Percentiles rank a stretch among this genome's conserved stretches.
Evolutionary conservation across 2,329 filamentous ascomycete genomes (phyloP).

Genomic region (Westerdykella aurantiaca): DNA sequence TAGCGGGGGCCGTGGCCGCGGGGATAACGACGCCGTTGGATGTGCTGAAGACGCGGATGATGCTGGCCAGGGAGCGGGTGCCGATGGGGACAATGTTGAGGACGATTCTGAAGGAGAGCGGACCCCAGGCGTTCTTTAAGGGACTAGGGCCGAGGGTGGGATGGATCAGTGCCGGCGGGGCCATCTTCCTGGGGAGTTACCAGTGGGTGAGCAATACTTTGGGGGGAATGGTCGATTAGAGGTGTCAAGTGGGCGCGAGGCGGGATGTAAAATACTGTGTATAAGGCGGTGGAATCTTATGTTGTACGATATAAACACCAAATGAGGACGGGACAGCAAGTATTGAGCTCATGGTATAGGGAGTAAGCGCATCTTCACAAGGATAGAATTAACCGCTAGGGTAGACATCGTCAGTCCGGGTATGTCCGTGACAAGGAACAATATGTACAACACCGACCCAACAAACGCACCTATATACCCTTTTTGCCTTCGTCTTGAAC

Average conservation of each 20-base stretch:
- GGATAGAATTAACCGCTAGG: background rate
- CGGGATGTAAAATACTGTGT: background rate
- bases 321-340: too few species aligned
- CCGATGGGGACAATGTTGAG: conserved; percentile 55
- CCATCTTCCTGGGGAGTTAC: conserved; percentile 91
- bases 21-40: conserved; percentile 88
- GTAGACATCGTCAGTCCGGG: background rate
- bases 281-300: background rate
- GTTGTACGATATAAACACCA: background rate
- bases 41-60: conserved; percentile 93
- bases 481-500: background rate
- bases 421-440: background rate
- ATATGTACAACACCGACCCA: background rate
- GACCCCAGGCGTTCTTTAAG: conserved; percentile 64
- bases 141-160: conserved; percentile 76
- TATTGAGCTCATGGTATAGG: too few species aligned
- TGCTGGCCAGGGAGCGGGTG: conserved; percentile 70
- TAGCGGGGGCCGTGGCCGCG: conserved; percentile 79
- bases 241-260: background rate
- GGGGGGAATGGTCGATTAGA: conserved; percentile 37
- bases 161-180: conserved; percentile 93
- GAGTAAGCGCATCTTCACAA: background rate
- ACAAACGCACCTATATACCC: background rate
- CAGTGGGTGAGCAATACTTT: conserved; percentile 79
- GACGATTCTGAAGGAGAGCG: conserved; percentile 59